Conservation (phyloP, 768 basidiomycete genomes). For the Lentinula detonsa region DNA sequence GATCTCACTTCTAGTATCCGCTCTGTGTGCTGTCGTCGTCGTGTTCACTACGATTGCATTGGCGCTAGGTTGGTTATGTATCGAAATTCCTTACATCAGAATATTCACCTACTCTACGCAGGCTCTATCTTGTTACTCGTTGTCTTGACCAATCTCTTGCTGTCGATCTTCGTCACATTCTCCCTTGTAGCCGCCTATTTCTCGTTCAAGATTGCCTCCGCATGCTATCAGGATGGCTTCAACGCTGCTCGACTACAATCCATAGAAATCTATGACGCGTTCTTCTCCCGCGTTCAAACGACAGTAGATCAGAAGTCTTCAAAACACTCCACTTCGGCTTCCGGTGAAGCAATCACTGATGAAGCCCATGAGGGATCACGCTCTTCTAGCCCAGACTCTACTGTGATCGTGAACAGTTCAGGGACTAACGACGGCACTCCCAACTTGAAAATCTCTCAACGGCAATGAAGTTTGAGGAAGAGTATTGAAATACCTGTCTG, state of each 20-base stretch:
- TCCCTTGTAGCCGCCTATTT: slow-evolving; percentile 16
- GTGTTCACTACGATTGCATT: slow-evolving; percentile 15
- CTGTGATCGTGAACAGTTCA: not conserved
- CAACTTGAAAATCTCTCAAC: not conserved
- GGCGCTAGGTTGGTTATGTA: slow-evolving; percentile 14
- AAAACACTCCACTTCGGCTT: not conserved
- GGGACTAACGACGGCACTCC: not conserved
- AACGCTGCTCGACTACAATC: slow-evolving; percentile 22
- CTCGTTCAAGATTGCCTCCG: slow-evolving; percentile 17
- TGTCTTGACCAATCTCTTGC: slow-evolving; percentile 19
- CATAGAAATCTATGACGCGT: slow-evolving; percentile 17
- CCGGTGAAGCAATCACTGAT: not conserved
- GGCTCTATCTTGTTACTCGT: slow-evolving; percentile 16
- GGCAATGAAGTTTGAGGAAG: not conserved
- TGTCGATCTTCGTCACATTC: slow-evolving; percentile 19
- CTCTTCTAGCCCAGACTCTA: not conserved
- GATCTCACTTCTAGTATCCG: slow-evolving; percentile 18
- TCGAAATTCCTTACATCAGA: not conserved
- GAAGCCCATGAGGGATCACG: not conserved
- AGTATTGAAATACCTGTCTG: not conserved
- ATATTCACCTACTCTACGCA: not conserved
- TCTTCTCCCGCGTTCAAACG: slow-evolving; percentile 11
- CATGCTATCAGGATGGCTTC: slow-evolving; percentile 17
- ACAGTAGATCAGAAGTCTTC: slow-evolving; percentile 8
- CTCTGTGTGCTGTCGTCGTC: slow-evolving; percentile 14